Base-by-base conservation (phyloP, 2,329 filamentous ascomycete genomes). In the Aspergillus pseudonomiae region DNA sequence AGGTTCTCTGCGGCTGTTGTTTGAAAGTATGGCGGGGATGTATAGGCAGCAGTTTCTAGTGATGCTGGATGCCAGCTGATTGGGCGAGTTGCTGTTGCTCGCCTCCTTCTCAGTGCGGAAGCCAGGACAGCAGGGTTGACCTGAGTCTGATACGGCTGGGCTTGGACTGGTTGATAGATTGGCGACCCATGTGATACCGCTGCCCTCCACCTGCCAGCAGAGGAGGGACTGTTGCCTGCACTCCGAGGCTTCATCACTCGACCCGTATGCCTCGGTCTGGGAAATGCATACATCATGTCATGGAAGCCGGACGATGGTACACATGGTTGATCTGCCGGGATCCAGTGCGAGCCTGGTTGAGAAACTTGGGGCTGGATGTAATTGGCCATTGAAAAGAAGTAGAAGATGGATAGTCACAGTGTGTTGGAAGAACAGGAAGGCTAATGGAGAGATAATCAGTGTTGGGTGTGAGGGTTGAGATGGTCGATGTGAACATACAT, bases 11-110 rank as follows among this genome's bases (percentile, higher is more conserved):
- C 52, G 24, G 45, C 55, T 26, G 62, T 62, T 48, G 65, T 56
- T 53, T 71, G 65, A 30, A 65, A 57, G 57, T 68, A 70, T 54
- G 70, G 66, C 11, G 72, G 65, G 28, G 68, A 67, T 2, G 71
- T 66, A 60, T 73, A 71, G 5, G 68, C 71, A 74, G 74, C 59
- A 71, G 71, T 36, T 73, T 73, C 62, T 77, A 76, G 63, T 11
- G 89, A 86, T 26, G 86, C 85, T 3, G 90, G 89, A 74, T 93
- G 91, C 91, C 91, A 93, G 81, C 90, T 93, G 53, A 91, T 81
- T 6, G 91, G 90, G 48, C 91, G 85, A 59, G 78, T 78, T 45
- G 82, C 77, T 71, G 78, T 78, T 45, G 82, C 77, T 71, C 78
- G 75, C 56, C 55, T 46, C 19, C 60, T 64, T 69, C 75, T 78